phyloP scores from a whole-genome alignment of 768 basidiomycete species.

The Leccinum boreale region DNA sequence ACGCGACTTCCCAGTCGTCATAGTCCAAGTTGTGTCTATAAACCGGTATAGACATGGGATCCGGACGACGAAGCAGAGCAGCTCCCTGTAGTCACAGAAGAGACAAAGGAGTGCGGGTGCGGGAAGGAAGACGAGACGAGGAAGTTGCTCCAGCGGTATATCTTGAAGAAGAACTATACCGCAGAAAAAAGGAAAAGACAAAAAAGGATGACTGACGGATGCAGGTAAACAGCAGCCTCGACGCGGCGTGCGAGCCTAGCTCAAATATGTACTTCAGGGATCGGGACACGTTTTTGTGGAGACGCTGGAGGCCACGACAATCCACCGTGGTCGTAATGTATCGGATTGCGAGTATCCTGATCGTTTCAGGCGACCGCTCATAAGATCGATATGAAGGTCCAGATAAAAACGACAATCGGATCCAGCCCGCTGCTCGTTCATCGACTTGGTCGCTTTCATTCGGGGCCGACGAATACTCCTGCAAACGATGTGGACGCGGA shows the following conservation, averaged over 20 bases:
- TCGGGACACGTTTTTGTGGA: slow-evolving; percentile 24
- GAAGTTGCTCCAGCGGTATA: not conserved
- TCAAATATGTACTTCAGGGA: slow-evolving; percentile 26
- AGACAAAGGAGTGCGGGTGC: not conserved
- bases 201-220: not conserved
- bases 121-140: not conserved
- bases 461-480: not conserved
- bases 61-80: not conserved
- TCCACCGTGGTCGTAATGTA: slow-evolving; percentile 19
- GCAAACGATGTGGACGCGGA: not conserved
- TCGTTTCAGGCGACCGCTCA: slow-evolving; percentile 5
- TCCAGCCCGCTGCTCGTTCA: not conserved
- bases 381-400: slow-evolving; percentile 6
- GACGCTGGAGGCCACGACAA: slow-evolving; percentile 19
- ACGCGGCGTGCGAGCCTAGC: slow-evolving; percentile 2
- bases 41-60: slow-evolving; percentile 23
- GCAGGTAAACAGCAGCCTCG: slow-evolving; percentile 1
- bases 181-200: not conserved
- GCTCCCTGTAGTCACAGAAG: not conserved
- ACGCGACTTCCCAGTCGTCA: slow-evolving; percentile 30
- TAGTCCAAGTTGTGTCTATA: slow-evolving; percentile 23
- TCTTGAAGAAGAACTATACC: not conserved
- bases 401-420: slow-evolving; percentile 3
- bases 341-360: slow-evolving; percentile 5
- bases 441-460: not conserved